Evolutionary conservation across 176 grass and related monocot species (phyloP).

Genomic region (Melocanna baccifera): DNA sequence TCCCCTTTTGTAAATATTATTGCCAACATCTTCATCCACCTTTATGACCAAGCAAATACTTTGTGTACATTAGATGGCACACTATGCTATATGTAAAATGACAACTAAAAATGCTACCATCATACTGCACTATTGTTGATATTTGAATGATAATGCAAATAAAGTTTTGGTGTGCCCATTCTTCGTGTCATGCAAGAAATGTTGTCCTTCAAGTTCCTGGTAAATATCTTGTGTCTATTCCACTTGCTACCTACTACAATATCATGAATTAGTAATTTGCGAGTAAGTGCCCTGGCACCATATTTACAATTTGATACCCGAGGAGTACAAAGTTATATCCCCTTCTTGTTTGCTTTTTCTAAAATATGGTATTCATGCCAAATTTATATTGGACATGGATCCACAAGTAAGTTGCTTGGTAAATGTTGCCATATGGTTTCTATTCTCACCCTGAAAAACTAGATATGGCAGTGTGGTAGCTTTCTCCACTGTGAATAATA

Average conservation of each 20-base stretch:
- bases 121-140: neutral
- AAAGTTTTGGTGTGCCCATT: neutral
- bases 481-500: neutral
- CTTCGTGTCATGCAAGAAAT: neutral
- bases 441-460: neutral
- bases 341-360: neutral
- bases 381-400: constrained; percentile 3
- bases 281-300: neutral
- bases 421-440: constrained; percentile 5
- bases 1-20: neutral
- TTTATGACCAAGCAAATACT: neutral
- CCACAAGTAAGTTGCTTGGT: neutral
- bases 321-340: neutral
- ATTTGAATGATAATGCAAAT: neutral
- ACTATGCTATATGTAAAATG: neutral
- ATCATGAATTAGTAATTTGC: neutral
- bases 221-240: neutral
- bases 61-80: neutral
- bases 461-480: neutral
- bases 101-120: neutral
- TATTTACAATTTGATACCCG: neutral
- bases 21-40: neutral
- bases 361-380: neutral
- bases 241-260: neutral
- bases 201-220: neutral